Base-by-base conservation (phyloP, 208 protist genomes). In the Wallacemonas sp. region DNA sequence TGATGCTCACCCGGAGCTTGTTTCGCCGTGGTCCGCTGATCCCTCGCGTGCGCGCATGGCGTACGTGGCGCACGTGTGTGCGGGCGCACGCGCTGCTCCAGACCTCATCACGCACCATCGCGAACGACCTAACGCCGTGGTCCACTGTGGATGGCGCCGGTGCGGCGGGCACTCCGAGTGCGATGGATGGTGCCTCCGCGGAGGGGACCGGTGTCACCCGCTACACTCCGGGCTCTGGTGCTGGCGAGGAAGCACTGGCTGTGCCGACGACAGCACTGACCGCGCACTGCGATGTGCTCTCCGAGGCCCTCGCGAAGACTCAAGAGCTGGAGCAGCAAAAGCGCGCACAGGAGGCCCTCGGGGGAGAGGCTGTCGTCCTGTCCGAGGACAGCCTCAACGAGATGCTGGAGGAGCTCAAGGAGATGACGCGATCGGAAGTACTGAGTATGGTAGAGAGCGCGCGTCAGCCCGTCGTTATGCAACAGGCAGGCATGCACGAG, bases 401-500 rank as follows among this genome's bases (percentile, higher is more conserved):
- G 59, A 85, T 93, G 77, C 67, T 95, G 12, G 81, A 87, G 14
- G 87, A 95, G 71, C 70, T 95, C 61, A 72, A 81, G 65, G 75
- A 82, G 41, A 77, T 82, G 31, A 79, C 85, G 8, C 73, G 65
- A 20, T 67, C 54, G 23, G 83, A 95, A 73, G 77, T 91, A 57
- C 77, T 66, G 48, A 76, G 68, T 16, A 61, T 95, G 22, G 73
- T 85, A 22, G 64, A 81, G n/a, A 65, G 80, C 36, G 81, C 90
- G 73, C 74, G 79, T 49, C 71, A 55, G 25, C 65, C 79, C 36
- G 65, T 77, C n/a, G 61, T 93, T 64, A 57, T 93, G 61, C 90
- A 92, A 70, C 67, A 79, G 49, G 90, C 90, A 10, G 87, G 87
- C 42, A 95, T 95, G 90, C 90, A 95, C 64, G 91, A 96, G 72